A percentile compares a stretch with the other conserved stretches of the same genome.
These are phyloP conservation scores for Phytomonas sp. DNA, from an alignment of 208 protist species.

Conservation along the genomic window DNA sequence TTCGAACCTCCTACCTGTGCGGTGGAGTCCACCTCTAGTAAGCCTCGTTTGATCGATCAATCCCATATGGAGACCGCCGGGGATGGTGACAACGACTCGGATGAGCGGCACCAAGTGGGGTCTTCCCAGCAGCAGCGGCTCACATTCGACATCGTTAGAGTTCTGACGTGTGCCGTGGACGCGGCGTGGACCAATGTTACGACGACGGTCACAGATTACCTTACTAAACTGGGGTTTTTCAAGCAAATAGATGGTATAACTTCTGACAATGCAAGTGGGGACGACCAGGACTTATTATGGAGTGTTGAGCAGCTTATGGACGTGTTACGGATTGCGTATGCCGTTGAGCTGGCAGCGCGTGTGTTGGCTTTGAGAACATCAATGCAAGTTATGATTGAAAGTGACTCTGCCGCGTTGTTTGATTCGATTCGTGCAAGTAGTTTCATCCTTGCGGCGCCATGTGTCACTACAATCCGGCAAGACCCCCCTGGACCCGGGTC, in stretches of 20 bases:
- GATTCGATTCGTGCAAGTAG: conserved; percentile 8
- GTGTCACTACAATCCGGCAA: not conserved
- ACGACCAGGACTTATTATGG: not conserved
- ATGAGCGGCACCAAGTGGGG: conserved; percentile 9
- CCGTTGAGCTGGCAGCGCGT: conserved; percentile 48
- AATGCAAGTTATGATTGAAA: conserved; percentile 32
- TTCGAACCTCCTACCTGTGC: not conserved
- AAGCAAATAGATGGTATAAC: not conserved
- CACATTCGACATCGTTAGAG: conserved; percentile 18
- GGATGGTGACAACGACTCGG: conserved; percentile 6
- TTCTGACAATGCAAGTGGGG: not conserved
- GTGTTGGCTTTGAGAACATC: conserved; percentile 36
- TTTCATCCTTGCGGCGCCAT: not conserved
- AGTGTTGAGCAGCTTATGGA: conserved; percentile 25
- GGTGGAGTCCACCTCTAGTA: not conserved
- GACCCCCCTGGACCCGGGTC: not conserved
- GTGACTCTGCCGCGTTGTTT: conserved; percentile 46
- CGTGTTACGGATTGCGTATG: conserved; percentile 42
- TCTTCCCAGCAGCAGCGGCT: conserved; percentile 2
- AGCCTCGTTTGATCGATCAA: not conserved
- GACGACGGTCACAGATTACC: conserved; percentile 7
- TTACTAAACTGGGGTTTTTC: not conserved
- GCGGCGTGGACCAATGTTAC: conserved; percentile 20
- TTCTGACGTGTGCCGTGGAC: conserved; percentile 22
- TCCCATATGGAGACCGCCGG: not conserved